These are phyloP conservation scores for Cerrena zonata DNA, from an alignment of 1,284 basidiomycete genomes.

Conservation along the genomic window DNA sequence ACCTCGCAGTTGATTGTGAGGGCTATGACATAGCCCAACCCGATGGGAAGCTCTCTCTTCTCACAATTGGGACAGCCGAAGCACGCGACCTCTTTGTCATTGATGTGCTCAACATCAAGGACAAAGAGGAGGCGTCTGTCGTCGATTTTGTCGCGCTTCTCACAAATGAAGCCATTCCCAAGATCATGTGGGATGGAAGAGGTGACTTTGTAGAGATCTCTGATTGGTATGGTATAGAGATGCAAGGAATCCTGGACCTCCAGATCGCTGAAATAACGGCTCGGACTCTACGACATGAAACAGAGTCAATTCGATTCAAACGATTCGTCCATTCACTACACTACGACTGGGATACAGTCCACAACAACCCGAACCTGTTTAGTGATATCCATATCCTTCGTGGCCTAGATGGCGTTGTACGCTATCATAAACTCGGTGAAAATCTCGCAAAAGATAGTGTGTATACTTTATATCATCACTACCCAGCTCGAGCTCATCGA, in stretches of 20 bases:
- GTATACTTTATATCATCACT: background rate
- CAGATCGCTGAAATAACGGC: conserved; percentile 1
- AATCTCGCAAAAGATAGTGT: conserved; percentile 1
- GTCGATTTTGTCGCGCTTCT: background rate
- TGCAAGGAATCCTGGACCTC: background rate
- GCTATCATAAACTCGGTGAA: background rate
- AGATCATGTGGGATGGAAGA: conserved; percentile 3
- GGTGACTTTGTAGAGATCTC: conserved; percentile 2
- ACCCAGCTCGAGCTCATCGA: background rate
- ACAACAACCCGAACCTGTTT: background rate
- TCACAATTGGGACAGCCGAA: conserved; percentile 2
- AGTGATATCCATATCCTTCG: background rate
- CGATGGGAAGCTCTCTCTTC: background rate
- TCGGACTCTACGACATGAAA: background rate
- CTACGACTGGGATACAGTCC: background rate
- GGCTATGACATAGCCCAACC: background rate
- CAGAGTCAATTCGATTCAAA: background rate
- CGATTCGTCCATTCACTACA: background rate
- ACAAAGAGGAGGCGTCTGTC: background rate
- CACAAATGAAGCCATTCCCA: background rate
- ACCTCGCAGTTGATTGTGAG: conserved; percentile 2
- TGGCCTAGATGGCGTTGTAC: background rate
- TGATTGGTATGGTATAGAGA: background rate
- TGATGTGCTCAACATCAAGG: conserved; percentile 2
- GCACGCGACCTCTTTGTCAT: conserved; percentile 2